Evolutionary conservation across 768 basidiomycete species (phyloP), one percentile per base, ranked within the genome.

Genomic region (Mycena galericulata): DNA sequence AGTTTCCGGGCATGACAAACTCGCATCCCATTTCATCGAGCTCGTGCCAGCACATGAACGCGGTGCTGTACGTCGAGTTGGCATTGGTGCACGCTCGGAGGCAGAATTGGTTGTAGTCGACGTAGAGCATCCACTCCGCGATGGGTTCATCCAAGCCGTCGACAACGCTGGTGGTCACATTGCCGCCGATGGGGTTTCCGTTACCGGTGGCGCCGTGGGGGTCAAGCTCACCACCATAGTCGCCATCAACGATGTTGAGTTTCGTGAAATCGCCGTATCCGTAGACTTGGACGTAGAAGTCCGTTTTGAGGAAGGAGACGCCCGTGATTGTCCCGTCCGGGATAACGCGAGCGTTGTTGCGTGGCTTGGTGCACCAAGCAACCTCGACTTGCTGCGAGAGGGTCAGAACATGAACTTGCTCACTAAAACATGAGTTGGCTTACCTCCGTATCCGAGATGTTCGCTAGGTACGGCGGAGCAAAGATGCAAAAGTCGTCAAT

Each of bases 1-100:
- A 84, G 62, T 83, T 83, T 30, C 83, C 83, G 12, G 84, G 84
- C 84, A 85, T 84, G 45, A 83, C 83, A 62, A 82, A 84, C 27
- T 77, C 68, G 62, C 83, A 85, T 26, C 84, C 83, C 79, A 84
- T 81, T 55, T 79, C 79, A 20, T 85, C 84, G 36, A 84, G 80
- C 65, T 84, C 79, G 68, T 85, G 83, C 80, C 79, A 80, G 67
- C 82, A 85, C 84, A 85, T 85, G 38, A 72, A 72, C 1, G 78
- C 80, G 10, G 83, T 80, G 38, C 75, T 79, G 71, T 83, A 84
- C 0, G 83, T 84, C 12, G 78, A 74, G 73, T 84, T 84, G 46
- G 82, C 82, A 58, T 78, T 79, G 0, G 82, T 85, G 73, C 83
- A 85, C 6, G 82, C 79, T 27, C 84, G 80, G 51, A 85, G 49